phyloP scores from a whole-genome alignment of 179 eudicot genomes.

The Beta macrorhiza region DNA sequence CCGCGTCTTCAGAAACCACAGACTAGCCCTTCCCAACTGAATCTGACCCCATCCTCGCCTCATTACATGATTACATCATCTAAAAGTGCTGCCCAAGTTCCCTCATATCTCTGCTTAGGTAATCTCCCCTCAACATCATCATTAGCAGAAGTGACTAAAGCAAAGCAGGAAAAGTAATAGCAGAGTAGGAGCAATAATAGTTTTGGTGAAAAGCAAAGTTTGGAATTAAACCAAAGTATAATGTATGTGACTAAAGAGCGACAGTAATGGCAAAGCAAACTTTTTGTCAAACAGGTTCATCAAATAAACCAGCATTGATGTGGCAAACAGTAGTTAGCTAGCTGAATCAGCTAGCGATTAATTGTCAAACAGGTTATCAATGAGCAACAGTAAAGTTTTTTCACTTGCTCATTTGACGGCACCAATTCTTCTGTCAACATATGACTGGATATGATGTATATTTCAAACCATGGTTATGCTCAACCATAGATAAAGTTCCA shows the following conservation, averaged over 20 bases:
- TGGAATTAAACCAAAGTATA: background rate
- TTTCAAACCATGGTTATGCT: background rate
- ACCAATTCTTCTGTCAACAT: background rate
- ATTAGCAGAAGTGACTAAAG: slow-evolving; percentile 1
- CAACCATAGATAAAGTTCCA: background rate
- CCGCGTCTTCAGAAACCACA: no score
- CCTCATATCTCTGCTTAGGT: background rate
- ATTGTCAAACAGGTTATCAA: background rate
- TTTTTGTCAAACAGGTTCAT: no score
- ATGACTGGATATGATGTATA: background rate
- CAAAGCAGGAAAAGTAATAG: background rate
- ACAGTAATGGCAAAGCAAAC: background rate
- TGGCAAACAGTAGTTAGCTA: background rate
- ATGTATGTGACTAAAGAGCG: background rate
- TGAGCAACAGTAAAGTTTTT: background rate
- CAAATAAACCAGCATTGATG: background rate
- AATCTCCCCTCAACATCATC: background rate
- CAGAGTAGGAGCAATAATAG: background rate
- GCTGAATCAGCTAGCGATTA: background rate
- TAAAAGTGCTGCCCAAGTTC: no score
- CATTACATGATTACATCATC: no score
- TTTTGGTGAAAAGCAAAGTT: background rate
- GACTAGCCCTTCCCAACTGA: no score
- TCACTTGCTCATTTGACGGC: background rate
- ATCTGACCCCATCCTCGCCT: no score